A percentile compares a stretch with the other conserved stretches of the same genome.
These are phyloP conservation scores for Lipomyces orientalis DNA, from an alignment of 805 yeast species.

Conservation along the genomic window DNA sequence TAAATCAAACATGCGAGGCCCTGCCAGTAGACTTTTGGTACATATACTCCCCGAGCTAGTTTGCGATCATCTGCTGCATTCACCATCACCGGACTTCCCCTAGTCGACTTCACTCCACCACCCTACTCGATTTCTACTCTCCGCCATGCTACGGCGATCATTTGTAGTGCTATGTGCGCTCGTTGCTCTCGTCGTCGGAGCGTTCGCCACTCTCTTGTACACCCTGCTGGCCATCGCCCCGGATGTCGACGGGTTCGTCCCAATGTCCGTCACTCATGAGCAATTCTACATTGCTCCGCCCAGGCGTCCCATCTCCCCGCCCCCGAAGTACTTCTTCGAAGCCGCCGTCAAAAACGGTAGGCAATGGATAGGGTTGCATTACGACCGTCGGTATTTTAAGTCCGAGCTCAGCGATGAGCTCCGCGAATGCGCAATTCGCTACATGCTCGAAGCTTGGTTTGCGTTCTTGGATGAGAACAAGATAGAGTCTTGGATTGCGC, in stretches of 20 bases:
- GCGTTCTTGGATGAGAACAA: constrained; percentile 53
- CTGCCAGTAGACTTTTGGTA: neutral
- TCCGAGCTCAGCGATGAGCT: constrained; percentile 48
- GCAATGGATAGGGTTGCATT: constrained; percentile 46
- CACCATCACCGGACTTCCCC: neutral
- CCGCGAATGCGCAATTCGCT: constrained; percentile 55
- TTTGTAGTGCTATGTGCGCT: constrained; percentile 19
- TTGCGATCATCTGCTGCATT: neutral
- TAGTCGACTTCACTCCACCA: neutral
- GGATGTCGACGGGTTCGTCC: constrained; percentile 9
- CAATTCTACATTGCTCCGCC: constrained; percentile 36
- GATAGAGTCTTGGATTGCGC: constrained; percentile 55
- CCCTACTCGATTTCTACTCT: neutral
- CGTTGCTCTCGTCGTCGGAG: constrained; percentile 16
- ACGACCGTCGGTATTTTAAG: constrained; percentile 73
- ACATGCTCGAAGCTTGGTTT: constrained; percentile 54
- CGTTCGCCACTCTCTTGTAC: constrained; percentile 17
- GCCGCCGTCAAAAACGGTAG: constrained; percentile 24
- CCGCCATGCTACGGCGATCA: constrained; percentile 29
- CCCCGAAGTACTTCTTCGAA: constrained; percentile 35
- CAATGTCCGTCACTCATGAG: constrained; percentile 37
- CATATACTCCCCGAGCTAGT: neutral
- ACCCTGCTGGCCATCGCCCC: constrained; percentile 9
- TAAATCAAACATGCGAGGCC: too few species aligned
- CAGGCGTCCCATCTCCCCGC: constrained; percentile 19